Base-by-base conservation (phyloP, 768 basidiomycete genomes). In the Sporobolomyces pararoseus region DNA sequence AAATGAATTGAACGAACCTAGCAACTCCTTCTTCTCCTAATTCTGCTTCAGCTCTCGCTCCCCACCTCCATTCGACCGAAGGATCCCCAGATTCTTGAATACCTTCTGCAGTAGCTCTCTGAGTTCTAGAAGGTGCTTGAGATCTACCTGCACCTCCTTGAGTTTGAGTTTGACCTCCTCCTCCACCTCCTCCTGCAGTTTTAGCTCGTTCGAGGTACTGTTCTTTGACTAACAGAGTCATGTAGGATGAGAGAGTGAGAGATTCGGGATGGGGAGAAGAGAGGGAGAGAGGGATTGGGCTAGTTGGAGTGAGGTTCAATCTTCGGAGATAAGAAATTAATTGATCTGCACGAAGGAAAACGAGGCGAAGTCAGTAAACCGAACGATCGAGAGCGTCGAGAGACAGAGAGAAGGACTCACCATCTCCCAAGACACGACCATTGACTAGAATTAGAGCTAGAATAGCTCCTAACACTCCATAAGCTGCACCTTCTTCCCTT, bases 21-120 rank as follows among this genome's bases (percentile, higher is more conserved):
- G 86, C 89, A 13, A 93, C 81, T 17, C 83, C 86, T 67, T 83
- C 80, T 79, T 97, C 94, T 2, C 90, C 88, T 6, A 96, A 84
- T 79, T 96, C 94, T 42, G 85, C 85, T 46, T 88, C 84, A 2
- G 91, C 87, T 34, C 90, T 84, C 32, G 84, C 81, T 4, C 92
- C 93, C 93, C 93, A 97, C 23, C 86, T 84, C 91, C 90, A 91
- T 76, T 91, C 89, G 69, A 82, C 85, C 21, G 81, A 79, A 19
- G 79, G 79, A 21, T 82, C 84, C 10, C 80, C 79, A 25, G 80
- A 79, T 44, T 80, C 81, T 29, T 73, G 78, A 16, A 55, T 63
- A 77, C 44, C 63, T 25, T 63, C 51, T 4, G 49, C 64, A 58
- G 49, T 44, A 51, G 12, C 35, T 49, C 32, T 53, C 39, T 63